Conservation (phyloP, 164 flowering plant species). For the Tinospora cordifolia region DNA sequence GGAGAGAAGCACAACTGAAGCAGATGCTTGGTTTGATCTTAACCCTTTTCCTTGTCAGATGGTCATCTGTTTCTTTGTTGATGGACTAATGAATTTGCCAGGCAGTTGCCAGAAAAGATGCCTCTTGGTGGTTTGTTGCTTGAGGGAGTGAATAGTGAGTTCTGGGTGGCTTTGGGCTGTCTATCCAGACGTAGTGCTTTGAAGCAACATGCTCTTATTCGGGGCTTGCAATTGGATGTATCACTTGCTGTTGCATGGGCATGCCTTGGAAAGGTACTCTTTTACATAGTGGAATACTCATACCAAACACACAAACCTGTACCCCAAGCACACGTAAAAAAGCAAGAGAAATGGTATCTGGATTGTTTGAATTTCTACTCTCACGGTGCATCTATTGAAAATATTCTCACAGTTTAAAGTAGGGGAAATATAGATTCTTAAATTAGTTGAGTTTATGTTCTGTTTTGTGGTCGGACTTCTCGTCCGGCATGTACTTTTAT, state of each 20-base stretch:
- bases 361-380: neutral
- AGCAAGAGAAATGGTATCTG: neutral
- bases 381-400: neutral
- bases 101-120: constrained; percentile 89
- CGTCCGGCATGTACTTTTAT: too few relatives aligned
- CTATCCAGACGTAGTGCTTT: constrained; percentile 47
- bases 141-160: constrained; percentile 66
- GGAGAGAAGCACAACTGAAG: constrained; percentile 23
- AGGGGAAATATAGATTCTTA: too few relatives aligned
- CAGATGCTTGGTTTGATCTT: constrained; percentile 43
- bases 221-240: constrained; percentile 87
- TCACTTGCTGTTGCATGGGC: constrained; percentile 94
- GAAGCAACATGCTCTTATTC: constrained; percentile 79
- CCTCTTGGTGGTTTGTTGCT: constrained; percentile 73
- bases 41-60: neutral
- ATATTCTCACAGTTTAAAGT: too few relatives aligned
- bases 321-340: neutral
- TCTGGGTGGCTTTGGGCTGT: constrained; percentile 84
- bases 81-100: constrained; percentile 29
- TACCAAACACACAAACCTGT: neutral
- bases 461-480: too few relatives aligned
- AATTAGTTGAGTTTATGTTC: too few relatives aligned
- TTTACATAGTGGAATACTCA: neutral
- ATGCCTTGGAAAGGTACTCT: constrained; percentile 76
- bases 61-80: neutral